Percentiles rank a stretch among this genome's conserved stretches.
These are phyloP conservation scores for Saposhnikovia divaricata DNA, from an alignment of 129 eudicot species.

Conservation along the genomic window DNA sequence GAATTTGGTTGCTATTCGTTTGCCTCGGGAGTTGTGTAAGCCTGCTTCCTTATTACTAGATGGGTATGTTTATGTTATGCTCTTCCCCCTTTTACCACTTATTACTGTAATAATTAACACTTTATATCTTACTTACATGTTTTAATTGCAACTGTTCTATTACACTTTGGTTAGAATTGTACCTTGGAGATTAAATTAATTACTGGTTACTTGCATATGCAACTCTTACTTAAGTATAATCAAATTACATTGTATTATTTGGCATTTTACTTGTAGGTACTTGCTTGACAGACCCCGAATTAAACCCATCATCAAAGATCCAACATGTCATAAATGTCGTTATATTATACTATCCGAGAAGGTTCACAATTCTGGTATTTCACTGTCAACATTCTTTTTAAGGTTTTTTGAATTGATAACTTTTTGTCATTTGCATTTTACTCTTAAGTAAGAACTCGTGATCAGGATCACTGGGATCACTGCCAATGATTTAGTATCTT, in stretches of 20 bases:
- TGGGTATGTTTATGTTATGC: conserved; percentile 39
- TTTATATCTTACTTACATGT: too few relatives aligned
- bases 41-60: conserved; percentile 59
- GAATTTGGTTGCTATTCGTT: conserved; percentile 70
- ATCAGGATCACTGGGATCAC: background rate
- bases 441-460: background rate
- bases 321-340: conserved; percentile 58
- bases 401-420: background rate
- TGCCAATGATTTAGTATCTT: background rate
- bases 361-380: conserved; percentile 57
- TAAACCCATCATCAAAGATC: conserved; percentile 84
- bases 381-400: background rate
- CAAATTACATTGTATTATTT: background rate
- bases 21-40: conserved; percentile 76
- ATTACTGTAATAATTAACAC: too few relatives aligned
- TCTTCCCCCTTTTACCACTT: background rate
- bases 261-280: conserved; percentile 40
- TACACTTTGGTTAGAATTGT: background rate
- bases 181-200: background rate
- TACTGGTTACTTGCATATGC: too few relatives aligned
- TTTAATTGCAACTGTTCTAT: background rate
- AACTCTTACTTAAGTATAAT: too few relatives aligned
- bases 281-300: conserved; percentile 83
- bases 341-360: conserved; percentile 74
- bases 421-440: background rate